Base-by-base conservation (phyloP, 2,329 filamentous ascomycete genomes). In the Elsinoe necatrix region DNA sequence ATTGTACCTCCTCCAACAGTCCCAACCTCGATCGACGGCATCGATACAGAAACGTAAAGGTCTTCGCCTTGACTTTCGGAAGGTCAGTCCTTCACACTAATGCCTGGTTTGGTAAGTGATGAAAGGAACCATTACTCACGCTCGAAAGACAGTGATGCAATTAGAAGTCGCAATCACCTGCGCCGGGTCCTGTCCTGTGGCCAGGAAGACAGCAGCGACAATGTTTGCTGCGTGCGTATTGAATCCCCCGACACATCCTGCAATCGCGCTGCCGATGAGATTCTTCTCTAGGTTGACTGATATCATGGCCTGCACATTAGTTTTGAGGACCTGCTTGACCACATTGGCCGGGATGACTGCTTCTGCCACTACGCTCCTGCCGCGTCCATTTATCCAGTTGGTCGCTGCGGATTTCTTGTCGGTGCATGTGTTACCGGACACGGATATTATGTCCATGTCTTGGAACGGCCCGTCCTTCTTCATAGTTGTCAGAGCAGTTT, bases 191-290 rank as follows among this genome's bases (percentile, higher is more conserved):
- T 96, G 91, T 57, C 91, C 91, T 14, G 90, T 95, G 42, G 91
- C 91, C 54, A 96, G 73, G 79, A 91, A 96, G 57, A 96, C 81
- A 47, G 91, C 91, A 21, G 91, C 89, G 16, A 96, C 89, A 63
- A 96, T 92, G 71, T 96, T 96, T 59, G 90, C 87, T 14, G 91
- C 91, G 66, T 96, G 91, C 1, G 91, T 91, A 71, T 96, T 96
- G 79, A 95, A 95, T 11, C 91, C 91, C 70, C 91, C 91, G 64
- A 95, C 81, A 41, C 87, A 87, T 48, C 86, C 91, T 55, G 91
- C 90, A 89, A 95, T 95, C 59, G 91, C 91, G 61, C 88, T 95
- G 51, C 91, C 91, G 63, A 96, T 91, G 63, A 95, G 73, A 73
- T 96, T 96, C 80, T 96, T 96, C 66, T 85, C 80, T 29, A 89